A percentile compares a stretch with the other conserved stretches of the same genome.
phyloP scores from a whole-genome alignment of 2,329 filamentous ascomycete genomes.

The Colletotrichum liriopes region DNA sequence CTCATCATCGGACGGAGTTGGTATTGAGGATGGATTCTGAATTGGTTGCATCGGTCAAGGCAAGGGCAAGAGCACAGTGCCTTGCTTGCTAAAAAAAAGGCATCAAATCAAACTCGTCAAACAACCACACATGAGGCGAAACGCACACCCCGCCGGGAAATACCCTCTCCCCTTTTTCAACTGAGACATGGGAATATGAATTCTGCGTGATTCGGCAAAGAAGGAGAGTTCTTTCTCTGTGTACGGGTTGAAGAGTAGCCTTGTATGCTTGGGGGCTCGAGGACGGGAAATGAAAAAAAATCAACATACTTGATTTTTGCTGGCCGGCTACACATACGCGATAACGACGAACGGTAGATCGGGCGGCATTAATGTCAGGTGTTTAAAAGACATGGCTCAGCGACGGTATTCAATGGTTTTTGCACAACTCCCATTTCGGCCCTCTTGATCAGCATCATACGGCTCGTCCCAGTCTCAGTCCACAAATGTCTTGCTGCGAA shows the following conservation, averaged over 20 bases:
- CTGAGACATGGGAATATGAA: slow-evolving; percentile 42
- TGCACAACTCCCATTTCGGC: slow-evolving; percentile 21
- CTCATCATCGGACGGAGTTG: slow-evolving; percentile 69
- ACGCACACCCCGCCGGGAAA: slow-evolving; percentile 43
- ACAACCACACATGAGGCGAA: slow-evolving; percentile 46
- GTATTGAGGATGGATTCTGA: slow-evolving; percentile 75
- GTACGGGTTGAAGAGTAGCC: slow-evolving; percentile 40
- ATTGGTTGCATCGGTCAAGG: slow-evolving; percentile 73
- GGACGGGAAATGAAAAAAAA: slow-evolving; percentile 42
- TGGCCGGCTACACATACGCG: slow-evolving; percentile 43
- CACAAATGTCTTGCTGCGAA: slow-evolving; percentile 8
- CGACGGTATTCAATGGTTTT: slow-evolving; percentile 44
- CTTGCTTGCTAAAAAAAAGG: slow-evolving; percentile 62
- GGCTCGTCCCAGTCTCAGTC: slow-evolving; percentile 10
- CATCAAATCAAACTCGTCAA: slow-evolving; percentile 69
- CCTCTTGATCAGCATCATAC: slow-evolving; percentile 2
- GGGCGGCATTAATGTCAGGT: slow-evolving; percentile 44
- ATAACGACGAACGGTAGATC: slow-evolving; percentile 43
- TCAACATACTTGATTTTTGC: slow-evolving; percentile 42
- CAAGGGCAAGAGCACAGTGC: slow-evolving; percentile 68
- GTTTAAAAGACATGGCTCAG: slow-evolving; percentile 43
- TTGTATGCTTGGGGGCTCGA: slow-evolving; percentile 34
- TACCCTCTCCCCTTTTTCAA: slow-evolving; percentile 43
- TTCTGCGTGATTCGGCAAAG: slow-evolving; percentile 38
- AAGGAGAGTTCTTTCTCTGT: slow-evolving; percentile 26